A percentile compares a stretch with the other conserved stretches of the same genome.
Conservation (phyloP, 2,329 filamentous ascomycete species). For the Xylariaceae sp. region DNA sequence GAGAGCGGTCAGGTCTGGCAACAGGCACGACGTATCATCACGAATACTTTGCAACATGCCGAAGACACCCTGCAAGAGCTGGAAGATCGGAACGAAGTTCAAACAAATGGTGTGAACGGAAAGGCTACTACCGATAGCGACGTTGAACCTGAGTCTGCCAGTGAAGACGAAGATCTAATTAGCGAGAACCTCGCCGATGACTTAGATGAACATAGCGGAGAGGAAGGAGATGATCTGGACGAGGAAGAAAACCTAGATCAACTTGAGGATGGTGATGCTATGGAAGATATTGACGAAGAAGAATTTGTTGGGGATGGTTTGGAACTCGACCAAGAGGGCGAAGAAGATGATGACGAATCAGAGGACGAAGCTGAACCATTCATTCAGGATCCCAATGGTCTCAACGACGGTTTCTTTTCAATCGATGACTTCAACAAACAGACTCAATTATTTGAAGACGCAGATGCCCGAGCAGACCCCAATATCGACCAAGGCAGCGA, state of each 20-base stretch:
- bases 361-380: constrained; percentile 53
- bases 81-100: constrained; percentile 51
- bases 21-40: constrained; percentile 80
- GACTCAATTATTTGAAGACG: constrained; percentile 82
- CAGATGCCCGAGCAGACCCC: constrained; percentile 73
- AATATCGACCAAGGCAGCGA: constrained; percentile 73
- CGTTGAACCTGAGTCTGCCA: constrained; percentile 29
- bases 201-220: constrained; percentile 30
- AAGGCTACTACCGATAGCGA: constrained; percentile 29
- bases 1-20: constrained; percentile 89
- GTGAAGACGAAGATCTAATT: constrained; percentile 35
- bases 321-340: constrained; percentile 43
- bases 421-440: constrained; percentile 97
- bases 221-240: constrained; percentile 34
- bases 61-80: constrained; percentile 46
- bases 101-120: constrained; percentile 42
- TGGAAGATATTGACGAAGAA: constrained; percentile 26
- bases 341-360: constrained; percentile 29
- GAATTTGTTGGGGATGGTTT: constrained; percentile 38
- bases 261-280: constrained; percentile 22
- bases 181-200: constrained; percentile 33
- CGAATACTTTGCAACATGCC: constrained; percentile 48
- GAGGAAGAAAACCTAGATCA: constrained; percentile 24
- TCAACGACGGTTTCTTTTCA: constrained; percentile 98
- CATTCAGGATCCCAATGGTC: constrained; percentile 70